Conservation (phyloP, 164 flowering plant genomes). For the Akebia trifoliata region DNA sequence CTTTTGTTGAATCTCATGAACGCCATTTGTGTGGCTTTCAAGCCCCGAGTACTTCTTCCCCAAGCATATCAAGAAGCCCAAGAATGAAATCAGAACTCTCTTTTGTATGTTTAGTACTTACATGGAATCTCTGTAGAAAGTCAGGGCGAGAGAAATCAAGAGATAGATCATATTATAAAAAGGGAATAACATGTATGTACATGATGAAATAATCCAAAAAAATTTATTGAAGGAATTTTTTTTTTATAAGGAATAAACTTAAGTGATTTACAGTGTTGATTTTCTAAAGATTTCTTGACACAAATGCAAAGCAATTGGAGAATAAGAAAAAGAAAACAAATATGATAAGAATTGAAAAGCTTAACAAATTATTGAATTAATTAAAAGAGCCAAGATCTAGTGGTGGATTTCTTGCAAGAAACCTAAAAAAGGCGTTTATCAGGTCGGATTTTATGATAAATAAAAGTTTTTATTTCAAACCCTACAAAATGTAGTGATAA, state of each 20-base stretch:
- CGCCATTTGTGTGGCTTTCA: constrained; percentile 38
- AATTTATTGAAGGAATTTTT: too few species aligned
- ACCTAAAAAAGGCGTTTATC: too few species aligned
- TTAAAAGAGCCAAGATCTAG: neutral
- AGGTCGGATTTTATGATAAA: neutral
- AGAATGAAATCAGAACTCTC: constrained; percentile 48
- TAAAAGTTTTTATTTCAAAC: neutral
- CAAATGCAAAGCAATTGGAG: neutral
- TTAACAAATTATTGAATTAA: neutral
- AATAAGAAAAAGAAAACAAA: neutral
- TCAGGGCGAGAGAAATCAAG: neutral
- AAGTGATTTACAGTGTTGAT: neutral
- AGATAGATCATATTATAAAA: too few species aligned
- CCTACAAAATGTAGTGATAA: too few species aligned
- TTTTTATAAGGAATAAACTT: too few species aligned
- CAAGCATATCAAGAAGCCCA: constrained; percentile 47
- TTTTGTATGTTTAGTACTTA: constrained; percentile 40
- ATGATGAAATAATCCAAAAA: too few species aligned
- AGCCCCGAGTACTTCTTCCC: constrained; percentile 53
- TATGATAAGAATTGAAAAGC: neutral
- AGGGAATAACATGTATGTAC: too few species aligned
- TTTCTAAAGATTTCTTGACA: neutral
- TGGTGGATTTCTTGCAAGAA: neutral
- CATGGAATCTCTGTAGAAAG: constrained; percentile 53
- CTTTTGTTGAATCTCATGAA: constrained; percentile 46